Percentiles rank a stretch among this genome's conserved stretches.
phyloP scores from a whole-genome alignment of 306 rosid genomes.

The Citrullus colocynthis region DNA sequence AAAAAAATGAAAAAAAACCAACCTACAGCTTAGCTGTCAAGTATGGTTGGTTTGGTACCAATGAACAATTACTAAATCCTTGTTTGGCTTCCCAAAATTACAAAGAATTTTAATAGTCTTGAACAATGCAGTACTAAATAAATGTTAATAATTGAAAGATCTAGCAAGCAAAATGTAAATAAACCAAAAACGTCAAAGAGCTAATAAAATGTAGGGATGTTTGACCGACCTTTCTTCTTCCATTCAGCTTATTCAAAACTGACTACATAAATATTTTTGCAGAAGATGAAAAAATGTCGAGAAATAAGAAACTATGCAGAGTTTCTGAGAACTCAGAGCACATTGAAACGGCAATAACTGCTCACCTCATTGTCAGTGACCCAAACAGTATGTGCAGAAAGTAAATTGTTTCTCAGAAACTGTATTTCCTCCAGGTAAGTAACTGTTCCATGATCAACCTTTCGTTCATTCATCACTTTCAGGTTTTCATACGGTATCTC shows the following conservation, averaged over 20 bases:
- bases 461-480: constrained; percentile 43
- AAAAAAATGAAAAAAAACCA: too few species aligned
- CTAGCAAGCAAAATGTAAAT: neutral
- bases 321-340: neutral
- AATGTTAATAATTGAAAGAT: neutral
- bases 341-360: neutral
- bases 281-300: neutral
- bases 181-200: neutral
- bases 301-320: neutral
- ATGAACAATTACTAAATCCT: neutral
- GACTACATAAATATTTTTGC: neutral
- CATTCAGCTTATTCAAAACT: neutral
- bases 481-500: constrained; percentile 83
- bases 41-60: neutral
- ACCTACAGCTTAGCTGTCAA: neutral
- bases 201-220: neutral
- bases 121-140: neutral
- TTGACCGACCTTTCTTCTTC: neutral
- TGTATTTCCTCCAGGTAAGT: constrained; percentile 58
- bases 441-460: constrained; percentile 65
- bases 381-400: constrained; percentile 83
- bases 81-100: neutral
- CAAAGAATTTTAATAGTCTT: neutral
- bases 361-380: constrained; percentile 54
- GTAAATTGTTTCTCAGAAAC: constrained; percentile 54